These are phyloP conservation scores for Fusarium cicatricum DNA, from an alignment of 2,329 filamentous ascomycete genomes.

Conservation along the genomic window DNA sequence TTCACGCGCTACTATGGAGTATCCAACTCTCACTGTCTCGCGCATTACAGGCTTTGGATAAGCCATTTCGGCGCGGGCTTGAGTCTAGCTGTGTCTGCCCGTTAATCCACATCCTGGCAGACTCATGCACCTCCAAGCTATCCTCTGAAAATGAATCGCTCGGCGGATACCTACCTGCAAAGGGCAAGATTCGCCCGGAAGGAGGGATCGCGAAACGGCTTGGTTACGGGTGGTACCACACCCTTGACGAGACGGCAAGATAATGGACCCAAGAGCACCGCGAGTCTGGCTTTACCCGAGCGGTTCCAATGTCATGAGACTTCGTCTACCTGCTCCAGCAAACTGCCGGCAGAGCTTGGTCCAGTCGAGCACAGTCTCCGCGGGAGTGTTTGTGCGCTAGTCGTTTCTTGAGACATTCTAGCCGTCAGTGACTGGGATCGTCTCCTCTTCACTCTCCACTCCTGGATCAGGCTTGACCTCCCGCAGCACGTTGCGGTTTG, in stretches of 20 bases:
- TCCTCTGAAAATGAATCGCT: neutral
- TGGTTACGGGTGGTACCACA: neutral
- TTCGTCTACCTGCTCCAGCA: slow-evolving; percentile 8
- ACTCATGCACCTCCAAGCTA: slow-evolving; percentile 2
- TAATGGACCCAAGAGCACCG: slow-evolving; percentile 10
- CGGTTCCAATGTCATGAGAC: neutral
- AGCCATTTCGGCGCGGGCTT: slow-evolving; percentile 21
- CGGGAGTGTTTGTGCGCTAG: slow-evolving; percentile 34
- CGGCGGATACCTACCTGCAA: neutral
- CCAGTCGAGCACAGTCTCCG: slow-evolving; percentile 22
- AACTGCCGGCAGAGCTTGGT: slow-evolving; percentile 32
- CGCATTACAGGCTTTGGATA: slow-evolving; percentile 4
- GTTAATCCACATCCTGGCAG: slow-evolving; percentile 8
- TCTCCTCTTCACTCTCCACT: slow-evolving; percentile 28
- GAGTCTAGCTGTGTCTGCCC: slow-evolving; percentile 4
- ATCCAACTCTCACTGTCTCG: slow-evolving; percentile 11
- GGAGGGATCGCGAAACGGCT: neutral
- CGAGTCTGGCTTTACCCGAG: slow-evolving; percentile 2
- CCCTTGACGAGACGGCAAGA: slow-evolving; percentile 2
- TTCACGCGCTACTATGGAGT: slow-evolving; percentile 6
- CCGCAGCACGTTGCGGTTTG: slow-evolving; percentile 22
- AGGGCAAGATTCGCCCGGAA: slow-evolving; percentile 1
- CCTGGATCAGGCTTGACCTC: slow-evolving; percentile 31
- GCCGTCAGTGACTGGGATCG: slow-evolving; percentile 31
- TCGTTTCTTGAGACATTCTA: slow-evolving; percentile 43